phyloP scores from a whole-genome alignment of 1,284 basidiomycete species.

The Marasmius fiardii region DNA sequence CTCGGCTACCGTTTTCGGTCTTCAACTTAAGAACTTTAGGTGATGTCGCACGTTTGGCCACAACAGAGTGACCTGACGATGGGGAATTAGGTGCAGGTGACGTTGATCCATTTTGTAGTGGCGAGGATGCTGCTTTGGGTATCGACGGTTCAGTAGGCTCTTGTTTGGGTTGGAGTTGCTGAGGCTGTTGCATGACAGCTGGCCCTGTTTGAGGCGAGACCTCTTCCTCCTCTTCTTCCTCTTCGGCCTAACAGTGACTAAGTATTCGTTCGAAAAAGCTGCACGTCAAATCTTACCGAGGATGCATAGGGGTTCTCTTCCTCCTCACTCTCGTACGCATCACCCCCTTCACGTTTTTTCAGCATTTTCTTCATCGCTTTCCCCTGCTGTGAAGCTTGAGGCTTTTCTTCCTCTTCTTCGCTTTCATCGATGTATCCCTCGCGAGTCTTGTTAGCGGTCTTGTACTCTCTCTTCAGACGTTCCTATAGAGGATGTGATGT shows the following conservation, averaged over 20 bases:
- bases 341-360: constrained; percentile 68
- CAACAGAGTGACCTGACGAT: constrained; percentile 55
- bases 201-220: constrained; percentile 45
- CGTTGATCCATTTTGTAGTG: constrained; percentile 27
- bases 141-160: constrained; percentile 34
- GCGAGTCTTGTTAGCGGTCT: constrained; percentile 68
- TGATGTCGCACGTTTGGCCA: constrained; percentile 75
- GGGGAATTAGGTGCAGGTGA: constrained; percentile 47
- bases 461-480: constrained; percentile 80
- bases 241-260: constrained; percentile 48
- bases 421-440: constrained; percentile 68
- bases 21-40: constrained; percentile 56
- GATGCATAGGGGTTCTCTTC: constrained; percentile 79
- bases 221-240: constrained; percentile 68
- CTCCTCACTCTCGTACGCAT: constrained; percentile 77
- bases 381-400: constrained; percentile 61
- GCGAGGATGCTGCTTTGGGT: constrained; percentile 17
- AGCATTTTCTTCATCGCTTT: constrained; percentile 79
- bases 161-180: constrained; percentile 28
- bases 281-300: constrained; percentile 45
- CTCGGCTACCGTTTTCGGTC: constrained; percentile 31
- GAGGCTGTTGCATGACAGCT: constrained; percentile 50
- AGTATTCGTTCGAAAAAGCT: not conserved
- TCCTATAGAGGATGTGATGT: constrained; percentile 44
- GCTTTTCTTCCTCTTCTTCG: constrained; percentile 64